These are phyloP conservation scores for Xylaria venustula DNA, from an alignment of 495 filamentous ascomycete species.

Conservation along the genomic window DNA sequence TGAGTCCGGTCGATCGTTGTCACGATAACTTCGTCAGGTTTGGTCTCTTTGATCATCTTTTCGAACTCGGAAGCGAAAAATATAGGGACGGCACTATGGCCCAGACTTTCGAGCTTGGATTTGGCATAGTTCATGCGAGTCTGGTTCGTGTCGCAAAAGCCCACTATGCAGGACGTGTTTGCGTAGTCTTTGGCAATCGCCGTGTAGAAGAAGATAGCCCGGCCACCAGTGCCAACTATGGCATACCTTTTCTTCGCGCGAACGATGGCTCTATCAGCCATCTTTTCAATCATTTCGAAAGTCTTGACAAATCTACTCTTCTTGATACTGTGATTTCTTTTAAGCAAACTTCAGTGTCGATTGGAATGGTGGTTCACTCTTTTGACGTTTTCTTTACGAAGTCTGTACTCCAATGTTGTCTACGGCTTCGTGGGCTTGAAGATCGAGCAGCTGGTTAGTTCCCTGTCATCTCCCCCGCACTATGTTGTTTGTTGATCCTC, in stretches of 20 bases:
- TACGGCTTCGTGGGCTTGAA: constrained; percentile 1
- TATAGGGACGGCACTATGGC: constrained; percentile 43
- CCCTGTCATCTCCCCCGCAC: background rate
- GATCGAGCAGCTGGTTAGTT: background rate
- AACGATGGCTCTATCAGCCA: constrained; percentile 18
- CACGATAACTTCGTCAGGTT: constrained; percentile 56
- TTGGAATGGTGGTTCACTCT: background rate
- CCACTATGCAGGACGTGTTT: constrained; percentile 48
- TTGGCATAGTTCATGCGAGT: constrained; percentile 47
- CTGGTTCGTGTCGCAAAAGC: constrained; percentile 50
- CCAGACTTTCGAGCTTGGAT: constrained; percentile 29
- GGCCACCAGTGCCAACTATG: constrained; percentile 45
- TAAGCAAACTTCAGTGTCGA: no score
- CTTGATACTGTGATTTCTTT: background rate
- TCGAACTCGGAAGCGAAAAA: constrained; percentile 54
- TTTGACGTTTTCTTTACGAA: no score
- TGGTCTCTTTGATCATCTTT: constrained; percentile 50
- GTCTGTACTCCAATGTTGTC: background rate
- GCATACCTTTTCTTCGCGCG: constrained; percentile 37
- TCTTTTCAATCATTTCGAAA: background rate
- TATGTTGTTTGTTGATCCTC: background rate
- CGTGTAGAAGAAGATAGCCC: constrained; percentile 55
- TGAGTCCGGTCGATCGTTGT: constrained; percentile 61
- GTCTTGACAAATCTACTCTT: background rate
- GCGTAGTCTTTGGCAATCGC: constrained; percentile 50